A percentile compares a stretch with the other conserved stretches of the same genome.
Evolutionary conservation across 352 stramenopile genomes (phyloP).

Genomic region (Sclerospora graminicola): DNA sequence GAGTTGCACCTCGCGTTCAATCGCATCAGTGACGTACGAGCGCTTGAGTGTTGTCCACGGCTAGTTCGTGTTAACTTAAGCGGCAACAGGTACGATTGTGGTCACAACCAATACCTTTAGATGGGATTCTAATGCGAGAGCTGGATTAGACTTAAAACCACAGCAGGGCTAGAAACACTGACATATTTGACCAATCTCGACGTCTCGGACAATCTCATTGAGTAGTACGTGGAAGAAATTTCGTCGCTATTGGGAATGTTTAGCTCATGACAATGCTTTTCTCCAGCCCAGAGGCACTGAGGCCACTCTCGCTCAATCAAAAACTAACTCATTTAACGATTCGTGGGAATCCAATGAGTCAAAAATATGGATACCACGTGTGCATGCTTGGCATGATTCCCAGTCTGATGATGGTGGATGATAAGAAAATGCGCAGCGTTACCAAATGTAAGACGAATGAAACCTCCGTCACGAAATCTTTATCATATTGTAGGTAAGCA

Average conservation of each 20-base stretch:
- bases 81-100: constrained; percentile 42
- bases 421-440: constrained; percentile 55
- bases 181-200: constrained; percentile 47
- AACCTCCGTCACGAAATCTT: constrained; percentile 28
- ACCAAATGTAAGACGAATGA: constrained; percentile 34
- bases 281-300: constrained; percentile 45
- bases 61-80: constrained; percentile 56
- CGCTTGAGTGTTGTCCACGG: constrained; percentile 53
- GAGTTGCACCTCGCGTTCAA: constrained; percentile 68
- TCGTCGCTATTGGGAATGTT: no score
- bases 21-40: constrained; percentile 39
- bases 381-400: constrained; percentile 65
- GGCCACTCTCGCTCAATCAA: constrained; percentile 40
- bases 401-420: constrained; percentile 59
- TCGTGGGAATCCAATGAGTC: constrained; percentile 54
- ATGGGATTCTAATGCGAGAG: no score
- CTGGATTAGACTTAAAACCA: constrained; percentile 33
- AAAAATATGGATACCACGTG: constrained; percentile 54
- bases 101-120: background rate
- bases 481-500: constrained; percentile 59
- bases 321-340: constrained; percentile 59
- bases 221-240: constrained; percentile 32
- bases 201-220: constrained; percentile 69
- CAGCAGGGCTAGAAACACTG: constrained; percentile 58
- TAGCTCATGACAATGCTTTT: no score